phyloP scores from a whole-genome alignment of 2,329 filamentous ascomycete species.

The Penicillium decumbens region DNA sequence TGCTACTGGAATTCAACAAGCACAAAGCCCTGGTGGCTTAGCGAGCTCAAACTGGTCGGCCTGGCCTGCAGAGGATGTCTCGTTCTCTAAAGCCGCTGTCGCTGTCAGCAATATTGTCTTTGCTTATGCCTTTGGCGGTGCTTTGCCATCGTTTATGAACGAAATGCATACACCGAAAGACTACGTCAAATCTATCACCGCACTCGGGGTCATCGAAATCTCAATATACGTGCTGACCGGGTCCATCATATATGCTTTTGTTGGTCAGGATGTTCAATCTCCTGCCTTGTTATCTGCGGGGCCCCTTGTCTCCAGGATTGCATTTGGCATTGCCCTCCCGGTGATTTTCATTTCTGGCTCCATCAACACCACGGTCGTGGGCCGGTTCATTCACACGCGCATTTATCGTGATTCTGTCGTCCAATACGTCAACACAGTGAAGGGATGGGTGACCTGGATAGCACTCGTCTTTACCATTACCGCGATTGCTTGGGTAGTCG shows the following conservation, averaged over 20 bases:
- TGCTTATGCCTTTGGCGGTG: constrained; percentile 15
- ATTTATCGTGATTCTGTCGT: constrained; percentile 15
- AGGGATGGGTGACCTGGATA: constrained; percentile 20
- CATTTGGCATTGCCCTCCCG: constrained; percentile 13
- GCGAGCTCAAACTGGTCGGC: constrained; percentile 19
- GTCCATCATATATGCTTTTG: constrained; percentile 13
- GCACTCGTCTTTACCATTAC: constrained; percentile 14
- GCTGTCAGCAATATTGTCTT: constrained; percentile 16
- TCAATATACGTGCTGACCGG: constrained; percentile 13
- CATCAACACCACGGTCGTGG: constrained; percentile 20
- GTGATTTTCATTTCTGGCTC: constrained; percentile 20
- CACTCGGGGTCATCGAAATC: constrained; percentile 13
- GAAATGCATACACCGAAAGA: constrained; percentile 16
- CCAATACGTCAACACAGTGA: constrained; percentile 16
- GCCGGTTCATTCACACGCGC: constrained; percentile 18
- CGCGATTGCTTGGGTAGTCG: constrained; percentile 18
- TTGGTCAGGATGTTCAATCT: constrained; percentile 16
- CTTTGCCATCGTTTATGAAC: constrained; percentile 14
- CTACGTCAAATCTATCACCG: constrained; percentile 12
- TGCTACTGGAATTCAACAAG: constrained; percentile 25
- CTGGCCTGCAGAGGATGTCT: constrained; percentile 8
- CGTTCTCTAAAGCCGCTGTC: constrained; percentile 10
- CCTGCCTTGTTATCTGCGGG: constrained; percentile 15
- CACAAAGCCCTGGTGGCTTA: constrained; percentile 7
- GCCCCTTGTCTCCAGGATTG: constrained; percentile 10